phyloP scores from a whole-genome alignment of 1,284 basidiomycete species.

The Schizophyllum commune region DNA sequence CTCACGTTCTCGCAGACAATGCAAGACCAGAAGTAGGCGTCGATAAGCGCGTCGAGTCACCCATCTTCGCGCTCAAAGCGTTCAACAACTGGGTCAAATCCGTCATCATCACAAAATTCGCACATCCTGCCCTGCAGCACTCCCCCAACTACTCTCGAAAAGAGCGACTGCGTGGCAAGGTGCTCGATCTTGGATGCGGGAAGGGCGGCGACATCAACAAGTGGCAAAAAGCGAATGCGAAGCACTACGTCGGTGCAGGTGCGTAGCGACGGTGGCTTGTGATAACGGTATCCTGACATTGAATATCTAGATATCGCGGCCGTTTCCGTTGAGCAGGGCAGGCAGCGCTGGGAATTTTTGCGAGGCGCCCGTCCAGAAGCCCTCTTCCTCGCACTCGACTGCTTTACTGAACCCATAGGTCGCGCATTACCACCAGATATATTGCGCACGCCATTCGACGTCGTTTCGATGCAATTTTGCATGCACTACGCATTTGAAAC shows the following conservation, averaged over 20 bases:
- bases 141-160: constrained; percentile 4
- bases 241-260: constrained; percentile 81
- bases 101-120: constrained; percentile 85
- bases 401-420: constrained; percentile 70
- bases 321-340: constrained; percentile 88
- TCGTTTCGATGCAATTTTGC: constrained; percentile 97
- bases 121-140: constrained; percentile 48
- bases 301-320: constrained; percentile 73
- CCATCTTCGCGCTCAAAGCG: constrained; percentile 92
- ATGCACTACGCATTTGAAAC: constrained; percentile 99
- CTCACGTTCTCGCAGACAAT: constrained; percentile 58
- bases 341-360: constrained; percentile 51
- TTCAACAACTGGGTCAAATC: constrained; percentile 99
- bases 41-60: constrained; percentile 78
- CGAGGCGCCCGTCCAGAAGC: constrained; percentile 60
- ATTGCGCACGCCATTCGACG: constrained; percentile 71
- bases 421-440: constrained; percentile 60
- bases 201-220: constrained; percentile 98
- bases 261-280: constrained; percentile 20
- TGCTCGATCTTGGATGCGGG: constrained; percentile 95
- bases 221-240: constrained; percentile 86
- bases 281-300: background rate
- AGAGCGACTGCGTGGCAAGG: constrained; percentile 44
- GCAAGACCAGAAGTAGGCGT: constrained; percentile 87
- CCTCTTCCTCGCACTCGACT: constrained; percentile 83